These are phyloP conservation scores for Tieghemostelium lacteum DNA, from an alignment of 78 protist species.

Conservation along the genomic window DNA sequence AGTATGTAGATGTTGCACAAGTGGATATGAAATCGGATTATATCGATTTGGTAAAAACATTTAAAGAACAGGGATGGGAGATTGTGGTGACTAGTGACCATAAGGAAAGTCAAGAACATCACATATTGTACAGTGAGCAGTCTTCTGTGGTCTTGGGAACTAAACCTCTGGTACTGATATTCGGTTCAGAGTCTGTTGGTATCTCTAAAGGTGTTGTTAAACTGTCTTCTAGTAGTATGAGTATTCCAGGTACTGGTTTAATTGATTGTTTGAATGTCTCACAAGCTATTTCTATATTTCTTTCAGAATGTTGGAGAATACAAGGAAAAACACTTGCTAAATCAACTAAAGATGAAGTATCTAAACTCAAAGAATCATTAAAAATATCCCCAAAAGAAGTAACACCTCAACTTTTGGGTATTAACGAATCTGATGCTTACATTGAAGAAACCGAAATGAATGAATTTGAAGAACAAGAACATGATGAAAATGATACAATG, in stretches of 20 bases:
- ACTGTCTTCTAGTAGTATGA: not conserved
- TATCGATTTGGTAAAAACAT: conserved; percentile 11
- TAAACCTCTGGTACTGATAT: conserved; percentile 30
- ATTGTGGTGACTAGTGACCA: conserved; percentile 1
- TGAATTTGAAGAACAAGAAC: not conserved
- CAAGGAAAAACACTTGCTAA: conserved; percentile 15
- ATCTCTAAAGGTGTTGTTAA: conserved; percentile 1
- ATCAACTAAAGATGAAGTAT: not conserved
- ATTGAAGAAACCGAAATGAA: not conserved
- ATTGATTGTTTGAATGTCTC: conserved; percentile 64
- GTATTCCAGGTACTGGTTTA: conserved; percentile 59
- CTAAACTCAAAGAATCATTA: not conserved
- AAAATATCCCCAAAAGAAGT: not conserved
- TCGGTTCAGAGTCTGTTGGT: conserved; percentile 63
- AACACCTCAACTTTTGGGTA: conserved; percentile 20
- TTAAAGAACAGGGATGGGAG: conserved; percentile 26
- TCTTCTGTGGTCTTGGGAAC: conserved; percentile 6
- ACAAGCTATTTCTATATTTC: conserved; percentile 42
- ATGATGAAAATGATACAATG: not conserved
- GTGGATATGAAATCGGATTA: not conserved
- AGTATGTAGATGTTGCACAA: conserved; percentile 13
- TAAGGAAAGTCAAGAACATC: not conserved
- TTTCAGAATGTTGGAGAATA: conserved; percentile 59
- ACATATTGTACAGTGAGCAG: not conserved
- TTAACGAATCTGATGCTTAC: conserved; percentile 13